These are phyloP conservation scores for Cadophora sp. DNA, from an alignment of 2,329 filamentous ascomycete species.

Conservation along the genomic window DNA sequence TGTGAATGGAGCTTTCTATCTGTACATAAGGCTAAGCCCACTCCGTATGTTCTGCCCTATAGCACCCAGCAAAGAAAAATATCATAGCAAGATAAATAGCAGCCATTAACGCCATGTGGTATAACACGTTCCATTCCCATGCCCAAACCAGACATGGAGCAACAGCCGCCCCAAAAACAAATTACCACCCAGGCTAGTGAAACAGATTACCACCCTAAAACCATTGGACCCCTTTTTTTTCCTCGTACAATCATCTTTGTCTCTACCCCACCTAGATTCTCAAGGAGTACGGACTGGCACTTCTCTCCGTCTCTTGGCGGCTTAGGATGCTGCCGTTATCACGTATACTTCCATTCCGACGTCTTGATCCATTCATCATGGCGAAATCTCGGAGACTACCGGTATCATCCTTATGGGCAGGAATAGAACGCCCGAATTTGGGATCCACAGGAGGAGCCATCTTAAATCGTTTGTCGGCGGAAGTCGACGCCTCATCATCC, in stretches of 20 bases:
- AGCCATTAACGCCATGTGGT: slow-evolving; percentile 11
- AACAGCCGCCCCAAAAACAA: neutral
- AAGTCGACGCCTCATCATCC: slow-evolving; percentile 60
- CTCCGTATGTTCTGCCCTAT: neutral
- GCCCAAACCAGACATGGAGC: neutral
- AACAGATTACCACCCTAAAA: neutral
- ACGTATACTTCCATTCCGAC: slow-evolving; percentile 23
- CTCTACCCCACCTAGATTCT: slow-evolving; percentile 23
- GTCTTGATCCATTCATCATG: slow-evolving; percentile 27
- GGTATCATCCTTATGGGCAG: slow-evolving; percentile 27
- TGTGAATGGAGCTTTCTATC: slow-evolving; percentile 4
- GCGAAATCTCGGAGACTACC: slow-evolving; percentile 39
- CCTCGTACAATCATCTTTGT: neutral
- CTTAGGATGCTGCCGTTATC: slow-evolving; percentile 29
- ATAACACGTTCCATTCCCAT: slow-evolving; percentile 3
- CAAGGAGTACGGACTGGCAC: slow-evolving; percentile 36
- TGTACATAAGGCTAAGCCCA: neutral
- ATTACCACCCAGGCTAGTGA: neutral
- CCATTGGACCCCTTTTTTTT: neutral
- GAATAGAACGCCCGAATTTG: slow-evolving; percentile 34
- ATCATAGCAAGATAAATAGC: slow-evolving; percentile 1
- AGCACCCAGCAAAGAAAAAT: neutral
- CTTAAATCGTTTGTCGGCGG: slow-evolving; percentile 32
- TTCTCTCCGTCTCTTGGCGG: slow-evolving; percentile 30
- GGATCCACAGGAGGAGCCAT: slow-evolving; percentile 43